phyloP scores from a whole-genome alignment of 2,329 filamentous ascomycete species.

The Chaetomiaceae sp. region DNA sequence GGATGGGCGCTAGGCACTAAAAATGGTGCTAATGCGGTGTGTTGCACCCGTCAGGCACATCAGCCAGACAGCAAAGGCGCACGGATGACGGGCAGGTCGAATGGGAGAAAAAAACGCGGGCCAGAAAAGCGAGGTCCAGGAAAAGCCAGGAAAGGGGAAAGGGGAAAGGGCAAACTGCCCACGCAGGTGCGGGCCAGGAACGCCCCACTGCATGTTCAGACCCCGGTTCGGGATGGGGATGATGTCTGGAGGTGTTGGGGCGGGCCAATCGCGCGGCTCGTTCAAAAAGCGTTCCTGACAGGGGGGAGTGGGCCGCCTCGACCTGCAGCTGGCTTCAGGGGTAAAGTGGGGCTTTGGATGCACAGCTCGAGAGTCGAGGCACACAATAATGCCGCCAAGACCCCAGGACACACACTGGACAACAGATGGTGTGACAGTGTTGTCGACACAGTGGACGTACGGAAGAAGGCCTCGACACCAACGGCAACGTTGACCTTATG shows the following conservation, averaged over 20 bases:
- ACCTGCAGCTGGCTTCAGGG: constrained; percentile 21
- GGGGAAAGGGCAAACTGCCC: constrained; percentile 4
- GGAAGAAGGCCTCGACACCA: too few relatives aligned
- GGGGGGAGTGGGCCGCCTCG: constrained; percentile 1
- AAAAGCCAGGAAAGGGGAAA: constrained; percentile 1
- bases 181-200: constrained; percentile 1
- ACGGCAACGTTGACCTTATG: too few relatives aligned
- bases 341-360: constrained; percentile 22
- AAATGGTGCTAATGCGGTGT: neutral
- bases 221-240: constrained; percentile 1
- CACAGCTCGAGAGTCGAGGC: neutral
- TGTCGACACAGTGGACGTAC: neutral
- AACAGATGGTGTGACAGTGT: constrained; percentile 7
- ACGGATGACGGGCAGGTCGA: neutral
- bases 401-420: too few relatives aligned
- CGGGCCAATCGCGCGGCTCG: constrained; percentile 19
- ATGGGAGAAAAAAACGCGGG: neutral
- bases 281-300: constrained; percentile 11
- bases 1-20: neutral
- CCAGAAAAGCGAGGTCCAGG: neutral
- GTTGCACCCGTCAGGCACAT: neutral
- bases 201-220: neutral
- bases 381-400: too few relatives aligned
- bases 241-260: neutral
- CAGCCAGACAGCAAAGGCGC: neutral